Conservation (phyloP, 2,329 filamentous ascomycete genomes). For the Balansia obtecta region DNA sequence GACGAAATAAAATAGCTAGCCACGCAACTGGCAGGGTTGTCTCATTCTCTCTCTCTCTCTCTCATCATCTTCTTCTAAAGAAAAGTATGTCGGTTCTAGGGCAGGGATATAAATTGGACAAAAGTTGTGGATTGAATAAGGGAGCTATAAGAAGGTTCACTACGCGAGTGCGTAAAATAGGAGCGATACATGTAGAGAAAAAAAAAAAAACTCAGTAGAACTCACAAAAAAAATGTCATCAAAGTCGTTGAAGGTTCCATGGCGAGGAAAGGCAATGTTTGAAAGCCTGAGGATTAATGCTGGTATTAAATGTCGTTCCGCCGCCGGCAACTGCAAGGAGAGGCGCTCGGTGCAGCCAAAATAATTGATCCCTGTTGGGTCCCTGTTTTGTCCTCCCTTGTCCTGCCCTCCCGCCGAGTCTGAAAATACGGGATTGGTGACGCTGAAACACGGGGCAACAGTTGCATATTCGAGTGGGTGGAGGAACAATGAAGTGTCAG, state of each 20-base stretch:
- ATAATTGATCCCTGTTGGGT: neutral
- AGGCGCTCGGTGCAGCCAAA: conserved; percentile 1
- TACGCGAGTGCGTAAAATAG: neutral
- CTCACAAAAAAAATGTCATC: conserved; percentile 58
- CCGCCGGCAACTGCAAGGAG: neutral
- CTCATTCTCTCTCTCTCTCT: no score
- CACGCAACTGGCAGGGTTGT: neutral
- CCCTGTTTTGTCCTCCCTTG: neutral
- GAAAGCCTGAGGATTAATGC: neutral
- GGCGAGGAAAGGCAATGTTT: conserved; percentile 7
- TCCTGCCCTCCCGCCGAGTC: neutral
- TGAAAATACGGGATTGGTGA: neutral
- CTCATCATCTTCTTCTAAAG: no score
- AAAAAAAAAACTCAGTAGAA: neutral
- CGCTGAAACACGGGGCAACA: conserved; percentile 8
- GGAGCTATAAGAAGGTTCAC: neutral
- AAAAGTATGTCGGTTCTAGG: neutral
- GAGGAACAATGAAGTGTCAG: conserved; percentile 1
- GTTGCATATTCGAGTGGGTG: conserved; percentile 9
- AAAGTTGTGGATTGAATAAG: neutral
- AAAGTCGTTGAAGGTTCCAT: conserved; percentile 54
- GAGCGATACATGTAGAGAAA: neutral
- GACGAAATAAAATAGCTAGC: neutral
- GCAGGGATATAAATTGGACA: neutral
- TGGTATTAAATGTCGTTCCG: neutral